Evolutionary conservation across 169 alveolate species (phyloP), one percentile per base, ranked within the genome.

Genomic region (Theileria orientalis): DNA sequence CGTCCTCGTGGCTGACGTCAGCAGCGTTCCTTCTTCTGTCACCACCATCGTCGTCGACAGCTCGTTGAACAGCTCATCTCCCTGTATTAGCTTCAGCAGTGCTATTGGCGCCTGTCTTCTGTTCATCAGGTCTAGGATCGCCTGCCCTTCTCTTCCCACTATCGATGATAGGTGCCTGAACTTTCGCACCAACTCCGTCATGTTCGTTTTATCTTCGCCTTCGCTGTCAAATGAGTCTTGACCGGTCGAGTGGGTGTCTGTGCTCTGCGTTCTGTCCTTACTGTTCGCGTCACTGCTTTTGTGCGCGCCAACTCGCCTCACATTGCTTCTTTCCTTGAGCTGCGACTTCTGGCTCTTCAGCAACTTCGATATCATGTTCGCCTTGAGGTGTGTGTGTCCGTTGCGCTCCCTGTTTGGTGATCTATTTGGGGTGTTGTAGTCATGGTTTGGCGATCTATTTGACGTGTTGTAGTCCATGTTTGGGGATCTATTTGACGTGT

Each of bases 131-230:
- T 80, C 88, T 40, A 72, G 64, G 1, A 72, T 27, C 54, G 73
- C 68, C 41, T 70, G 88, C 6, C 88, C 88, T 30, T 80, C 88
- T 49, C 88, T 66, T 19, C 84, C 75, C 8, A 80, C 74, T 29
- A 80, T 80, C 33, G 73, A 80, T n/a, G 88, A 80, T 7, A 80
- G 44, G 40, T 80, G 83, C 3, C 83, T 44, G 46, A 80, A 80
- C 47, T 44, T 70, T 41, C 83, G 44, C 42, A 80, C 30, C 1
- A 80, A 46, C 9, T 80, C 79, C 3, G 56, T 69, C 25, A 72
- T 80, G 21, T 60, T 30, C 13, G 83, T 41, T 49, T 71, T 74
- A 62, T 62, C 44, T 16, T 76, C 69, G n/a, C n/a, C n/a, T n/a
- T n/a, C n/a, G n/a, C n/a, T n/a, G n/a, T n/a, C 46, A 19, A 68